Evolutionary conservation across 257 asterid species (phyloP), one percentile per base, ranked within the genome.

Genomic region (Ocimum tenuiflorum): DNA sequence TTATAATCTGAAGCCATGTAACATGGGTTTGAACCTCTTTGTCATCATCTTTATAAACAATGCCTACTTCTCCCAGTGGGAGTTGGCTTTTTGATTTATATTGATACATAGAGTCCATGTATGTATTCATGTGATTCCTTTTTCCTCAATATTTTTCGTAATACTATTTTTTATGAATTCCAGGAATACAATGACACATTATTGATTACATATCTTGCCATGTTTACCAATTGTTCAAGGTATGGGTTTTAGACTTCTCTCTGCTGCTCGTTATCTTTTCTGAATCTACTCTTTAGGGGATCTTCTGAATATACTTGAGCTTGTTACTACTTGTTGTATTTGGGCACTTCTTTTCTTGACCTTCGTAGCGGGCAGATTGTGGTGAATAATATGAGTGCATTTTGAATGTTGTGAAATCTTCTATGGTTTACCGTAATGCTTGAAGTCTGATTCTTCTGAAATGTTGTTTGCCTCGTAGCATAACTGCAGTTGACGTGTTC

Each of bases 201-300:
- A 52, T 80, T 89, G 85, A 78, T 89, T 35, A 80, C 91, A 19
- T 89, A 89, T 79, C 91, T 92, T 69, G 91, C 95, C 69, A 89
- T 92, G 99, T 81, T 92, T 81, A 92, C 99, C 82, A 92, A 89
- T 81, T 89, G 97, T 85, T 80, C 97, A 23, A 88, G 97, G 97
- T 91, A 88, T 43, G 79, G n/a, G 64, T 57, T 5, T 42, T 19
- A 17, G 7, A 12, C 38, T 69, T 68, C 19, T 39, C 0, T 39
- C 3, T 53, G 49, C 71, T 48, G n/a, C 46, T 63, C n/a, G 4
- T 4, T 27, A 11, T 75, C 10, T 48, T 65, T 45, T 29, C 53
- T 48, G 29, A 27, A 27, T 56, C 24, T 55, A 35, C 15, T n/a
- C n/a, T n/a, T n/a, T n/a, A n/a, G n/a, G n/a, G n/a, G n/a, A n/a